Evolutionary conservation across 768 basidiomycete species (phyloP).

Genomic region (Termitomyces sp.): DNA sequence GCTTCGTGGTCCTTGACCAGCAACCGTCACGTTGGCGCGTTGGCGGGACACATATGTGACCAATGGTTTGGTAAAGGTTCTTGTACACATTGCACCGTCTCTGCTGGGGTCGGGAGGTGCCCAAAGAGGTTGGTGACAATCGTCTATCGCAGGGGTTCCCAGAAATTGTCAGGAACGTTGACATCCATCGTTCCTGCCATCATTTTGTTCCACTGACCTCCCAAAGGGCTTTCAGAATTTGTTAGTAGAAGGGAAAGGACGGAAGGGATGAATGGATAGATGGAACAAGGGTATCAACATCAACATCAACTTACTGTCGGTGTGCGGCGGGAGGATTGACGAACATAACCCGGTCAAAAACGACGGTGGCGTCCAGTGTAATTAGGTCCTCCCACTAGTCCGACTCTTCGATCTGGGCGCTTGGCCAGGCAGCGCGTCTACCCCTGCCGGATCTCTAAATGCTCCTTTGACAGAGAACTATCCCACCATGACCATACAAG

Average conservation of each 20-base stretch:
- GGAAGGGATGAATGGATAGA: not conserved
- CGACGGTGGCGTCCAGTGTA: constrained; percentile 37
- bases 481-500: not conserved
- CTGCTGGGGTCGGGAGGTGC: constrained; percentile 20
- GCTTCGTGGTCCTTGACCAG: constrained; percentile 41
- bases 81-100: not conserved
- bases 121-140: constrained; percentile 27
- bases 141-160: constrained; percentile 27
- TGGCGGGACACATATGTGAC: constrained; percentile 64
- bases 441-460: constrained; percentile 58
- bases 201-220: constrained; percentile 29
- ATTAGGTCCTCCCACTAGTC: constrained; percentile 62
- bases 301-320: constrained; percentile 24
- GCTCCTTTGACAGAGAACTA: constrained; percentile 22
- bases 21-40: constrained; percentile 32
- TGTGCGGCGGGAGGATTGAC: constrained; percentile 63
- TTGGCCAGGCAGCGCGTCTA: constrained; percentile 63
- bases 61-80: constrained; percentile 16
- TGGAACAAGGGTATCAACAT: not conserved
- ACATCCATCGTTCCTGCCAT: constrained; percentile 28
- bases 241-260: constrained; percentile 1
- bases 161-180: constrained; percentile 22
- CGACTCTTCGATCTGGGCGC: constrained; percentile 47
- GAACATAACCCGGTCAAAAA: constrained; percentile 57
- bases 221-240: constrained; percentile 19